These are phyloP conservation scores for Vitis hybrid DNA, from an alignment of 177 flowering plant genomes.

Conservation along the genomic window DNA sequence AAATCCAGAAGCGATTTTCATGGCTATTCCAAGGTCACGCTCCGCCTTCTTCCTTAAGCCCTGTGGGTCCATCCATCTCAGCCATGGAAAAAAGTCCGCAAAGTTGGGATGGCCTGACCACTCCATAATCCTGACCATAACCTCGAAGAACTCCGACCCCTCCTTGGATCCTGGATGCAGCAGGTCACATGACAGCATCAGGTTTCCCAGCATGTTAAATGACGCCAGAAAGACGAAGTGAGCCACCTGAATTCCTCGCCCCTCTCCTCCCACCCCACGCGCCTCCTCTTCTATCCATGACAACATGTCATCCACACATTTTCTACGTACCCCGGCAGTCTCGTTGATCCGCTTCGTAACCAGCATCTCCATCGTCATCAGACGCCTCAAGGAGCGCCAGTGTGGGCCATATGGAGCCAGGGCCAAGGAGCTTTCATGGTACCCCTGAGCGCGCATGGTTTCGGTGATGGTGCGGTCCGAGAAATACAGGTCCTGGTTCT, in stretches of 20 bases:
- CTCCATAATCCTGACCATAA: slow-evolving; percentile 12
- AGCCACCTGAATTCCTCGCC: slow-evolving; percentile 24
- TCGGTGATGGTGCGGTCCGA: slow-evolving; percentile 37
- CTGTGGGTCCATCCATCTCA: slow-evolving; percentile 35
- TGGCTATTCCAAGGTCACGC: slow-evolving; percentile 31
- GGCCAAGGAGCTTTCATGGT: slow-evolving; percentile 31
- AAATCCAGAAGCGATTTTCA: slow-evolving; percentile 31
- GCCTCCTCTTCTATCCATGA: slow-evolving; percentile 38
- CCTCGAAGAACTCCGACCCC: slow-evolving; percentile 20
- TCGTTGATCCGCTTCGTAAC: slow-evolving; percentile 32
- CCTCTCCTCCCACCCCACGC: background rate
- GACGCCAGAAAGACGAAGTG: slow-evolving; percentile 36
- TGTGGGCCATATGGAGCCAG: slow-evolving; percentile 39
- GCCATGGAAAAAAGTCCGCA: slow-evolving; percentile 33
- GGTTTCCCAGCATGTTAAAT: slow-evolving; percentile 53
- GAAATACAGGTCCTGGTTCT: slow-evolving; percentile 49
- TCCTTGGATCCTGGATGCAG: slow-evolving; percentile 31
- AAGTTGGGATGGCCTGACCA: slow-evolving; percentile 41
- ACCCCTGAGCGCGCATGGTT: slow-evolving; percentile 31
- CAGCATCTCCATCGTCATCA: slow-evolving; percentile 41
- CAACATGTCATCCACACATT: slow-evolving; percentile 40
- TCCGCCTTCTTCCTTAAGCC: slow-evolving; percentile 37
- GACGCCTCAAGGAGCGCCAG: slow-evolving; percentile 47
- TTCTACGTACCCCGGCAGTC: slow-evolving; percentile 25
- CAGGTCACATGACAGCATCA: slow-evolving; percentile 49